Conservation (phyloP, 2,329 filamentous ascomycete species). For the Calycina herbarum region DNA sequence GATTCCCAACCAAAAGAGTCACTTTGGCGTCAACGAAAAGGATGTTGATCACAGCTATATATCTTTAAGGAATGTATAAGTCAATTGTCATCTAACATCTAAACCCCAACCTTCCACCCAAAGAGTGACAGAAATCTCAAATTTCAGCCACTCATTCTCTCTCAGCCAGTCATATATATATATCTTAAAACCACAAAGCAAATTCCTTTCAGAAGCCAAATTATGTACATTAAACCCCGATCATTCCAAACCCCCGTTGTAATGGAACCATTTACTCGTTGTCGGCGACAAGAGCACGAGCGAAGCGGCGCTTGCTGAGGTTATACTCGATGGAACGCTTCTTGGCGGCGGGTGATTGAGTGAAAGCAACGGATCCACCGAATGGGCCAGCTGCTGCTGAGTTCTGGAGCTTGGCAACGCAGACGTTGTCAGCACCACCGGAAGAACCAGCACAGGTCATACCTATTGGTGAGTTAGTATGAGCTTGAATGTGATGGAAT, state of each 20-base stretch:
- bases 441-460: constrained; percentile 65
- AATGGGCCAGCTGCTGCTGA: constrained; percentile 63
- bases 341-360: constrained; percentile 55
- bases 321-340: constrained; percentile 62
- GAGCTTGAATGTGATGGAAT: neutral
- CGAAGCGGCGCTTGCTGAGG: constrained; percentile 39
- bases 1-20: no score
- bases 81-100: constrained; percentile 13
- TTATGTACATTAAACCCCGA: neutral
- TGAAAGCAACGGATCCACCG: constrained; percentile 66
- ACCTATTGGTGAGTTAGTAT: constrained; percentile 30
- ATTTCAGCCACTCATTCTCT: constrained; percentile 9
- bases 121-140: constrained; percentile 16
- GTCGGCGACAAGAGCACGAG: constrained; percentile 32
- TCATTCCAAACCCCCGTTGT: neutral
- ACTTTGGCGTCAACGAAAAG: no score
- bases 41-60: neutral
- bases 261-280: neutral
- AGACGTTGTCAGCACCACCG: constrained; percentile 61
- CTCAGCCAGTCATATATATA: neutral
- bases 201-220: neutral
- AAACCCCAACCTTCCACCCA: constrained; percentile 11
- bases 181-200: neutral
- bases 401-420: constrained; percentile 65
- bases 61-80: constrained; percentile 16